phyloP scores from a whole-genome alignment of 495 filamentous ascomycete genomes.

The Viridothelium virens region DNA sequence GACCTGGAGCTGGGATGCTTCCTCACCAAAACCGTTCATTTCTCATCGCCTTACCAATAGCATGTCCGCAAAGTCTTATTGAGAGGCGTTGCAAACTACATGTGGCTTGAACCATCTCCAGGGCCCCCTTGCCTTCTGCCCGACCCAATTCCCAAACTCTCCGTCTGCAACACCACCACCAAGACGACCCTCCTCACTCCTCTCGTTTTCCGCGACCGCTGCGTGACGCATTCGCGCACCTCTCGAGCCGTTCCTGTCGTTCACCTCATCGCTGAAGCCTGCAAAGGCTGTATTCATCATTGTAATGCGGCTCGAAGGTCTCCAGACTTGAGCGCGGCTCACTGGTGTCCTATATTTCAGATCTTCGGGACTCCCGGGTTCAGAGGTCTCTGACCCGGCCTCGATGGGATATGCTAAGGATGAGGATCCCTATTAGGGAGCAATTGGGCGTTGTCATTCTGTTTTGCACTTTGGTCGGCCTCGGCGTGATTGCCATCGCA shows the following conservation, averaged over 20 bases:
- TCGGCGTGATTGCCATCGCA: slow-evolving; percentile 57
- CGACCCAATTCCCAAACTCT: background rate
- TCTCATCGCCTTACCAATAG: background rate
- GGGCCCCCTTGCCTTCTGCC: too few species aligned
- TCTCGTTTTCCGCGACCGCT: background rate
- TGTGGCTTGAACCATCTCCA: too few species aligned
- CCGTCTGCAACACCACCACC: background rate
- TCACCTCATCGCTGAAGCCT: background rate
- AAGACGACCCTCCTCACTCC: background rate
- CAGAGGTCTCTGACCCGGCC: background rate
- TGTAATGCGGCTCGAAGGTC: too few species aligned
- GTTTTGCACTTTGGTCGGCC: slow-evolving; percentile 56
- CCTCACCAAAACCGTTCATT: background rate
- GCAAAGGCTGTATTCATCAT: too few species aligned
- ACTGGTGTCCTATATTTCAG: background rate
- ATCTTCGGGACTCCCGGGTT: background rate
- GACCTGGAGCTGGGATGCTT: background rate
- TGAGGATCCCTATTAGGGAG: slow-evolving; percentile 77
- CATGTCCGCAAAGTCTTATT: background rate
- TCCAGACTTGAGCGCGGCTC: too few species aligned
- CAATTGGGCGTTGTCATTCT: slow-evolving; percentile 72
- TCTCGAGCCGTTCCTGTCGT: background rate
- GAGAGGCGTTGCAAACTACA: background rate
- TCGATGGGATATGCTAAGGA: slow-evolving; percentile 35
- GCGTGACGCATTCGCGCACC: background rate